phyloP scores from a whole-genome alignment of 2,329 filamentous ascomycete genomes.

The Rhinocladiella mackenziei region DNA sequence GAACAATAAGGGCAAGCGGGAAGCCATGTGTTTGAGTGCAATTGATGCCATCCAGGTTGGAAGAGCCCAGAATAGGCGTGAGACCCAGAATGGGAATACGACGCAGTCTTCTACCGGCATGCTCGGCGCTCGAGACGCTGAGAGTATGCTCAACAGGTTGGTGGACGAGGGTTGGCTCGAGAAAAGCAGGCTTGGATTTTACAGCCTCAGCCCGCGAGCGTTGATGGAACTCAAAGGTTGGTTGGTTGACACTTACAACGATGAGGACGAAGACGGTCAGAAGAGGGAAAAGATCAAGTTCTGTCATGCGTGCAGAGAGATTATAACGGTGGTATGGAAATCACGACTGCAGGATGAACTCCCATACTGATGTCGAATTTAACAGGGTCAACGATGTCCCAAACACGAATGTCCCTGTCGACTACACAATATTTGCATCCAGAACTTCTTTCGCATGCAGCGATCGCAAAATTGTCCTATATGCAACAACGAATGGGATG shows the following conservation, averaged over 20 bases:
- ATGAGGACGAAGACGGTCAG: conserved; percentile 52
- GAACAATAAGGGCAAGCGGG: conserved; percentile 73
- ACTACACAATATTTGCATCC: conserved; percentile 72
- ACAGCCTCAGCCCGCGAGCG: conserved; percentile 68
- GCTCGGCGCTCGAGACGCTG: conserved; percentile 73
- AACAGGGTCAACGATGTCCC: conserved; percentile 67
- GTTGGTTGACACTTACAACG: conserved; percentile 87
- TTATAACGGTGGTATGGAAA: conserved; percentile 65
- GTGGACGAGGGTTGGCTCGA: conserved; percentile 82
- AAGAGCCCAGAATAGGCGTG: conserved; percentile 40
- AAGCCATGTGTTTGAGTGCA: conserved; percentile 75
- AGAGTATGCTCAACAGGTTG: conserved; percentile 65
- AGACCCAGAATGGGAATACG: conserved; percentile 32
- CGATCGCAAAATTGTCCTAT: conserved; percentile 60
- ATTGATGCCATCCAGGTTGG: conserved; percentile 73
- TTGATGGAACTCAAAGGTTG: conserved; percentile 81
- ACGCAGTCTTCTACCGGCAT: conserved; percentile 37
- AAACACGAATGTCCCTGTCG: conserved; percentile 64
- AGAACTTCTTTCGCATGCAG: conserved; percentile 67
- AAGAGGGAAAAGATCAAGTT: conserved; percentile 71
- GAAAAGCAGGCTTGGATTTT: conserved; percentile 66
- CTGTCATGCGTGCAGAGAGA: conserved; percentile 83
- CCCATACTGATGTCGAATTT: conserved; percentile 1
- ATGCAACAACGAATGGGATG: conserved; percentile 51
- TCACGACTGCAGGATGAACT: background rate